These are phyloP conservation scores for Boletus smithii DNA, from an alignment of 1,284 basidiomycete genomes.

Conservation along the genomic window DNA sequence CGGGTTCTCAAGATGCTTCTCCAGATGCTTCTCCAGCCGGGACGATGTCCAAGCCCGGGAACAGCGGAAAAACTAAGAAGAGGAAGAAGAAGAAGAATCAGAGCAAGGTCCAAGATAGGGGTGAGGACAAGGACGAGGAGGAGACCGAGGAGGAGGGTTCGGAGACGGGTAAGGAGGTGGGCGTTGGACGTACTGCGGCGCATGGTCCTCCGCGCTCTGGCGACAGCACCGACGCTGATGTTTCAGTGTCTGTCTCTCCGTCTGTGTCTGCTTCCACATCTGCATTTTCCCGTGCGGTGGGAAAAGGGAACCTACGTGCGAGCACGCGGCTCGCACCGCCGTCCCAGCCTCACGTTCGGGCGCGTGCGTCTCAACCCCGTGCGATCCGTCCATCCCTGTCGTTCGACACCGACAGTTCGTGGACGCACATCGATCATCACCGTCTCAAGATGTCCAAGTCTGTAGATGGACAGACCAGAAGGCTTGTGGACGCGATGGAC, in stretches of 20 bases:
- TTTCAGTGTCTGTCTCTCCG: no score
- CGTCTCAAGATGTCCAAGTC: slow-evolving; percentile 10
- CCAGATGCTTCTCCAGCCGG: no score
- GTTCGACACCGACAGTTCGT: slow-evolving; percentile 41
- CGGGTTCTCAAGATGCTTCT: no score
- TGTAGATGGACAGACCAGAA: no score
- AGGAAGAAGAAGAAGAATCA: no score
- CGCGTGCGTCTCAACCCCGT: slow-evolving; percentile 3
- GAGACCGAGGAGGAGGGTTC: slow-evolving; percentile 21
- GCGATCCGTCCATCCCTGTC: slow-evolving; percentile 19
- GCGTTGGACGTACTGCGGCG: not conserved
- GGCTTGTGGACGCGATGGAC: no score
- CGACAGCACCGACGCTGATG: slow-evolving; percentile 21
- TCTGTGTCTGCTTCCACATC: no score
- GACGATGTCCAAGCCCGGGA: no score
- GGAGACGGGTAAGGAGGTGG: slow-evolving; percentile 16
- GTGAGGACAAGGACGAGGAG: slow-evolving; percentile 14
- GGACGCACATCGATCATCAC: slow-evolving; percentile 48
- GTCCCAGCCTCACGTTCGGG: slow-evolving; percentile 8
- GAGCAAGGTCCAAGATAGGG: slow-evolving; percentile 29
- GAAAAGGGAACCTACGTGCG: no score
- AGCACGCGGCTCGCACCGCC: slow-evolving; percentile 3
- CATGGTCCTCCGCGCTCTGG: slow-evolving; percentile 4
- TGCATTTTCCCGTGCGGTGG: no score
- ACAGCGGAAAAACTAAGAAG: no score